Conservation (phyloP, 306 rosid genomes). For the Inga oerstediana region DNA sequence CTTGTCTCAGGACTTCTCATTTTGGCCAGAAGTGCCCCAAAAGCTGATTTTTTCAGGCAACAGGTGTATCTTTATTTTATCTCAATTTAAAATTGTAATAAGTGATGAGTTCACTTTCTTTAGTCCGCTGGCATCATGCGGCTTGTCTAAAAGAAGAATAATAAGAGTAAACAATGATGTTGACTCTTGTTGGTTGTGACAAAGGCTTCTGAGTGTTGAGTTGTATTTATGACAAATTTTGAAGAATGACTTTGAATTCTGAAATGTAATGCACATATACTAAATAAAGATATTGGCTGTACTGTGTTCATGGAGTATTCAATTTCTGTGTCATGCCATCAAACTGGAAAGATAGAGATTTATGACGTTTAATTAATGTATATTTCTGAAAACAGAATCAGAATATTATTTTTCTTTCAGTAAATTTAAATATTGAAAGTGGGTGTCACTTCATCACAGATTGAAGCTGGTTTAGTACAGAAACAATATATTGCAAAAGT, state of each 20-base stretch:
- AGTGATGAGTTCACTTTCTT: background rate
- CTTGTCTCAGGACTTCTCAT: conserved; percentile 97
- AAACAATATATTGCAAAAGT: conserved; percentile 72
- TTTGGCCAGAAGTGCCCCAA: conserved; percentile 83
- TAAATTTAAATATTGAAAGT: conserved; percentile 18
- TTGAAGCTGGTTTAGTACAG: conserved; percentile 72
- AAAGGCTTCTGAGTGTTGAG: conserved; percentile 41
- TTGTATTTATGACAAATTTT: background rate
- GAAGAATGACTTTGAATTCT: background rate
- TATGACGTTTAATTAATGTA: conserved; percentile 5
- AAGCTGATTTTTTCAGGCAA: conserved; percentile 88
- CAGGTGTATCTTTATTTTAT: conserved; percentile 48
- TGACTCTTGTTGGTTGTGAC: conserved; percentile 40
- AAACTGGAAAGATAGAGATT: background rate
- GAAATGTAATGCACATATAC: conserved; percentile 4
- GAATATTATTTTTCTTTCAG: background rate
- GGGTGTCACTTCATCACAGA: conserved; percentile 62
- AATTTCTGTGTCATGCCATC: conserved; percentile 28
- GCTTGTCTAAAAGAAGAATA: background rate
- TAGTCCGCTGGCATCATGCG: background rate
- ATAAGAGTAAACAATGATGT: background rate
- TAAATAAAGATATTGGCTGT: background rate
- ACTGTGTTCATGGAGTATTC: background rate
- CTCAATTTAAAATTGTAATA: background rate
- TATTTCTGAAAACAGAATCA: background rate